phyloP scores from a whole-genome alignment of 2,329 filamentous ascomycete genomes.

The Alternaria gansuensis region DNA sequence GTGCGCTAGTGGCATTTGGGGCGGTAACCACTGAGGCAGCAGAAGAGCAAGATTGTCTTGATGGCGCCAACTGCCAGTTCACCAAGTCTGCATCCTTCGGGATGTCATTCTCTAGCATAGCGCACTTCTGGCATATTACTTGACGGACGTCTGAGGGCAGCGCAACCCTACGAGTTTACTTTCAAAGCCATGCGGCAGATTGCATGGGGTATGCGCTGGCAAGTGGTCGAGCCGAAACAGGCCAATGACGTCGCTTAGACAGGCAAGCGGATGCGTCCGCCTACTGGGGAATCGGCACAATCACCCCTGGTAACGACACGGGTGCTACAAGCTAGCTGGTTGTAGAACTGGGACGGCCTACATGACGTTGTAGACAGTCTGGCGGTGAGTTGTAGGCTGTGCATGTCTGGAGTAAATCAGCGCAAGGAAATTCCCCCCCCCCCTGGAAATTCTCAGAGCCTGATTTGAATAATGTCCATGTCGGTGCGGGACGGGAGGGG shows the following conservation, averaged over 20 bases:
- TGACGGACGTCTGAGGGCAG: conserved; percentile 17
- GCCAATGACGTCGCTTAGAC: conserved; percentile 28
- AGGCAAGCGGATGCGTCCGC: conserved; percentile 26
- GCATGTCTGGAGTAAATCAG: background rate
- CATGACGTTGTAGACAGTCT: conserved; percentile 17
- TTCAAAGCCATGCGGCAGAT: conserved; percentile 13
- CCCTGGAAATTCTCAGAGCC: background rate
- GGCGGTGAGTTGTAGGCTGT: conserved; percentile 15
- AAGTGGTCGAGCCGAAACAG: conserved; percentile 19
- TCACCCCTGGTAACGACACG: conserved; percentile 32
- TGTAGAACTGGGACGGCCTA: conserved; percentile 7
- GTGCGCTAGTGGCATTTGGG: conserved; percentile 8
- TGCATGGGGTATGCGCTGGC: conserved; percentile 44
- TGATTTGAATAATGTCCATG: background rate
- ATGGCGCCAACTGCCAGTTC: conserved; percentile 30
- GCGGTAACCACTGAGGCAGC: conserved; percentile 11
- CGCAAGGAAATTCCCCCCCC: no score
- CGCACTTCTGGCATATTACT: conserved; percentile 21
- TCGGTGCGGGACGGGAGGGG: conserved; percentile 3
- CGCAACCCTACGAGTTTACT: conserved; percentile 24
- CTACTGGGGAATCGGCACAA: conserved; percentile 21
- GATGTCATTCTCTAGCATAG: background rate
- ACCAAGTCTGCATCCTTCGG: conserved; percentile 16
- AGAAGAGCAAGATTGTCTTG: background rate
- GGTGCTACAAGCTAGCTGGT: conserved; percentile 14